Base-by-base conservation (phyloP, 345 rosid species). In the Toxicodendron radicans region DNA sequence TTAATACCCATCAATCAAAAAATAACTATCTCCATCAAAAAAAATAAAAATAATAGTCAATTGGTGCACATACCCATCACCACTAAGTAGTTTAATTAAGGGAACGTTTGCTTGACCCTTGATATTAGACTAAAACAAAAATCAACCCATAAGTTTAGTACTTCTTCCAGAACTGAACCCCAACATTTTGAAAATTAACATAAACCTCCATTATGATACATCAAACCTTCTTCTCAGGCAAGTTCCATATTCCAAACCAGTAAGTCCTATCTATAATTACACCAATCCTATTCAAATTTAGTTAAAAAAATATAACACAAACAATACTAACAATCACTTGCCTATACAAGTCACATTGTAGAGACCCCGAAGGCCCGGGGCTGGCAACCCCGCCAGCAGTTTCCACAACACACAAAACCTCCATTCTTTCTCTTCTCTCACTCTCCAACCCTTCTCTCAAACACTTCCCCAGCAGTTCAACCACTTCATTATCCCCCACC, bases 311-410 rank as follows among this genome's bases (percentile, higher is more conserved):
- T 20, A 38, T 46, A 65, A 20, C 46, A 60, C 2, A 56, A 63
- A 67, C 30, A 56, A 54, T 1, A 48, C 54, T 5, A 56, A 32
- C 4, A 33, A 54, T 63, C 38, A 56, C 72, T 41, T 80, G 89
- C 99, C 98, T 79, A 67, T 92, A 95, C 61, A 95, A 85, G 58
- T 95, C 97, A 38, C 99, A 95, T 66, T 93, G 99, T 74, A 91
- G 94, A 69, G 98, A 81, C 21, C 98, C 96, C 0, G 98, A 89
- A 2, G 99, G 96, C 3, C 87, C 97, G 0, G 98, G 98, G 65
- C 97, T 93, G 0, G 98, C 99, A 58, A 95, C 94, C 18, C 99
- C 98, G 2, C 99, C 99, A 13, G 99, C 94, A 61, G 99, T 91
- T 82, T 95, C 98, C 52, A 95, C 86, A 57, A 95, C 80, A 75